Evolutionary conservation across 768 basidiomycete species (phyloP).

Genomic region (Russula earlei): DNA sequence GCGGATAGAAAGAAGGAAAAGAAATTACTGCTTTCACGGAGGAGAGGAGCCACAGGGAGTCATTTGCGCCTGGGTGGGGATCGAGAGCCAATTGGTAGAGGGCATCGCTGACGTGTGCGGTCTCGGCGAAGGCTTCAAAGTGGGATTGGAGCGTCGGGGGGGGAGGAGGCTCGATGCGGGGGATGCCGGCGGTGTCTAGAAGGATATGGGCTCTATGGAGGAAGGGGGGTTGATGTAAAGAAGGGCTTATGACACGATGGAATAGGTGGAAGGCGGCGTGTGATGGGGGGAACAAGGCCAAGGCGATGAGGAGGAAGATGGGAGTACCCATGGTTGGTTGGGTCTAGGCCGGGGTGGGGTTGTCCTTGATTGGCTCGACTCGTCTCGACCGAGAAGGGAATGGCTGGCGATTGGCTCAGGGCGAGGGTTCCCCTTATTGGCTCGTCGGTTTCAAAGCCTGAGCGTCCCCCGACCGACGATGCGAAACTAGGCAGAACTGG

Average conservation of each 20-base stretch:
- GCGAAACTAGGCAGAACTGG: background rate
- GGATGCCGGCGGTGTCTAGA: slow-evolving; percentile 25
- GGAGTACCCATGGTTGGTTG: slow-evolving; percentile 8
- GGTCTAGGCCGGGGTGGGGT: background rate
- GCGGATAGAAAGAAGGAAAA: slow-evolving; percentile 7
- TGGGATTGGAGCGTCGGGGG: slow-evolving; percentile 39
- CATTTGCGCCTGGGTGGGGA: slow-evolving; percentile 34
- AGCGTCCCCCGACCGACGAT: background rate
- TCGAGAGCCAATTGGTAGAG: slow-evolving; percentile 68
- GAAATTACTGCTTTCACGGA: slow-evolving; percentile 53
- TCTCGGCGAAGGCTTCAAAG: slow-evolving; percentile 35
- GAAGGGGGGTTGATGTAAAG: slow-evolving; percentile 29
- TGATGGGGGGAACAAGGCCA: slow-evolving; percentile 17
- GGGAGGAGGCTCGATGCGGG: slow-evolving; percentile 33
- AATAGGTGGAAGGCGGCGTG: slow-evolving; percentile 28
- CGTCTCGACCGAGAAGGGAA: slow-evolving; percentile 21
- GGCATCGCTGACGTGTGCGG: slow-evolving; percentile 32
- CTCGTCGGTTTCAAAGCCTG: background rate
- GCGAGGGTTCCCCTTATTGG: background rate
- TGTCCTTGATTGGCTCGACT: background rate
- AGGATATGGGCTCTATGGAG: slow-evolving; percentile 34
- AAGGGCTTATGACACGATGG: slow-evolving; percentile 48
- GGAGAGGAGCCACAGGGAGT: slow-evolving; percentile 44
- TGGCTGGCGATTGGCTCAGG: slow-evolving; percentile 22
- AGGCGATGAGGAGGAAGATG: slow-evolving; percentile 17